Evolutionary conservation across 192 early-diverging fungal genomes (phyloP).

Genomic region (Coemansia sp.): DNA sequence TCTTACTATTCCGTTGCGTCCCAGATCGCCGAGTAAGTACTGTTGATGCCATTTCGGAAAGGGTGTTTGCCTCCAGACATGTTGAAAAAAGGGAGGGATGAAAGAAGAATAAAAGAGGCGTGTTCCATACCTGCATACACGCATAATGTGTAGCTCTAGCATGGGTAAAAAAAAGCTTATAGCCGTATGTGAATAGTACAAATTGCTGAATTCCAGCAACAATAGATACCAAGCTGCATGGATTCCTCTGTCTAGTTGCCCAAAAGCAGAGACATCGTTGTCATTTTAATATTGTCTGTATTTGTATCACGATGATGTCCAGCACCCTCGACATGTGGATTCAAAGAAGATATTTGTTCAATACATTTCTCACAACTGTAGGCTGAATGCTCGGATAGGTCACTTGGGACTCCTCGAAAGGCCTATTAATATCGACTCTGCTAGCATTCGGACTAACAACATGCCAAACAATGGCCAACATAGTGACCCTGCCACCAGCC

Average conservation of each 20-base stretch:
- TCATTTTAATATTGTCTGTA: background rate
- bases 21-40: constrained; percentile 54
- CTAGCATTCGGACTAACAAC: background rate
- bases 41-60: background rate
- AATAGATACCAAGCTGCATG: background rate
- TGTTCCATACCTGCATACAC: background rate
- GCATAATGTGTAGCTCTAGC: background rate
- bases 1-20: constrained; percentile 54
- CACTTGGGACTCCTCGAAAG: constrained; percentile 20
- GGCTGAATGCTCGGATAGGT: constrained; percentile 43
- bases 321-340: background rate
- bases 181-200: background rate
- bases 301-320: background rate
- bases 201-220: background rate
- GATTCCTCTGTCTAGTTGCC: background rate
- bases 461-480: background rate
- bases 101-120: background rate
- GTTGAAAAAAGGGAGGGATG: background rate
- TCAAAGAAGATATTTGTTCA: background rate
- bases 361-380: constrained; percentile 2
- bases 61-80: background rate
- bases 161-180: background rate
- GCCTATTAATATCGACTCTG: background rate
- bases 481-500: background rate
- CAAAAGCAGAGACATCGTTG: background rate